phyloP scores from a whole-genome alignment of 305 asterid species.

The Solanum aculeatissimum region DNA sequence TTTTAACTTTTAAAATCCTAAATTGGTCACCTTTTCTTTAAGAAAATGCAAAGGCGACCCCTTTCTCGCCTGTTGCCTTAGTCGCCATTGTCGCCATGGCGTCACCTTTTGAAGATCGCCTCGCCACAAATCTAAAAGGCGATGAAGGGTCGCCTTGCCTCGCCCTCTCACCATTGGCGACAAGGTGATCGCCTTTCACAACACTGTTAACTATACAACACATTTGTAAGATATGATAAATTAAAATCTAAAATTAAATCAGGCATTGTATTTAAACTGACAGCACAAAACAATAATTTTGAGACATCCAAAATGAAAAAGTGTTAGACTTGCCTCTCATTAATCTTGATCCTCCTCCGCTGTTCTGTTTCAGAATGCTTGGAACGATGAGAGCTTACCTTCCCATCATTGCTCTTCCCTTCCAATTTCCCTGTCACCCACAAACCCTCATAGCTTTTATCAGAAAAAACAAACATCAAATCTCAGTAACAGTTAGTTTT shows the following conservation, averaged over 20 bases:
- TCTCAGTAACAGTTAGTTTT: neutral
- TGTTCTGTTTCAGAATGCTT: slow-evolving; percentile 94
- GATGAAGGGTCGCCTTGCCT: too few species aligned
- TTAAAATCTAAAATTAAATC: neutral
- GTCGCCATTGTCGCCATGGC: too few species aligned
- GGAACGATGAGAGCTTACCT: slow-evolving; percentile 35
- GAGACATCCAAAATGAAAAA: neutral
- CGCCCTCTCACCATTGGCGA: too few species aligned
- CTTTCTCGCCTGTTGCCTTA: too few species aligned
- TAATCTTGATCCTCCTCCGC: slow-evolving; percentile 75
- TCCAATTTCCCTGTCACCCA: slow-evolving; percentile 25
- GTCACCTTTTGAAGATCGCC: too few species aligned
- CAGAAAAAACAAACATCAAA: neutral
- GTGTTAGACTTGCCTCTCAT: slow-evolving; percentile 39
- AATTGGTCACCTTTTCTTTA: too few species aligned
- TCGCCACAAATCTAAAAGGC: too few species aligned
- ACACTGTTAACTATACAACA: too few species aligned
- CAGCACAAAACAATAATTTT: neutral
- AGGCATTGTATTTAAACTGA: neutral
- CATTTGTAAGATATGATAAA: too few species aligned
- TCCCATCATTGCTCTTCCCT: slow-evolving; percentile 35
- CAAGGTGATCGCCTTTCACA: too few species aligned
- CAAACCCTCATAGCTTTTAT: neutral
- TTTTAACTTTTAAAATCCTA: too few species aligned
- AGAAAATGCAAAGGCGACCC: too few species aligned